Percentiles rank a stretch among this genome's conserved stretches.
phyloP scores from a whole-genome alignment of 208 protist genomes.

The Wallacemonas sp. region DNA sequence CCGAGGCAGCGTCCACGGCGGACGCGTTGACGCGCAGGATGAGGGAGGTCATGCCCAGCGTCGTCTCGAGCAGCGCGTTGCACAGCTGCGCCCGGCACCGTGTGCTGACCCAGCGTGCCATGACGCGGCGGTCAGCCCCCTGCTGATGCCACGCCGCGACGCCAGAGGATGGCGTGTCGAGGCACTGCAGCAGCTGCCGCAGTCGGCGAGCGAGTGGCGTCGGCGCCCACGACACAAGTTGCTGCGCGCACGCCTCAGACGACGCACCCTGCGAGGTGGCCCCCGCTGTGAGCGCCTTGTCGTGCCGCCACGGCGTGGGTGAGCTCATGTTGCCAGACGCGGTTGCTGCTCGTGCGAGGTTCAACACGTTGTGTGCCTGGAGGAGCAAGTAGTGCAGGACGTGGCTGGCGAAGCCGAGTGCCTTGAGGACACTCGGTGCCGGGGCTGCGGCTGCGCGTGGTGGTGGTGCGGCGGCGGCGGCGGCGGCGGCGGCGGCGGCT shows the following conservation, averaged over 20 bases:
- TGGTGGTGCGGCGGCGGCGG: neutral
- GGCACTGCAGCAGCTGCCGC: conserved; percentile 34
- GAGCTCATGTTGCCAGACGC: neutral
- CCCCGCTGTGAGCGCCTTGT: neutral
- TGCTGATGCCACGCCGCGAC: neutral
- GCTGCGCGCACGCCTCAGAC: neutral
- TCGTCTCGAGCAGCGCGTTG: conserved; percentile 58
- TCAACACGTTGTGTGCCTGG: conserved; percentile 10
- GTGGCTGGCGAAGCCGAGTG: conserved; percentile 41
- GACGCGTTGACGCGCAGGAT: conserved; percentile 33
- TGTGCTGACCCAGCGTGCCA: conserved; percentile 17
- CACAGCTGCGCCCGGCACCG: conserved; percentile 43
- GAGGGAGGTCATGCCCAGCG: conserved; percentile 49
- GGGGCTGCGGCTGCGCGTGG: neutral
- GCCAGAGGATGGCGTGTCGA: conserved; percentile 16
- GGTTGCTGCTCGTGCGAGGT: neutral
- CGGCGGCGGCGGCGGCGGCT: too few relatives aligned
- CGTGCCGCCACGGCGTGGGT: neutral
- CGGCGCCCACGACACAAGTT: conserved; percentile 23
- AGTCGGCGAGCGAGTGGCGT: conserved; percentile 29
- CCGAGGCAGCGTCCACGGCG: conserved; percentile 39
- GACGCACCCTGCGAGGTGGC: neutral
- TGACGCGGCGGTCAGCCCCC: neutral
- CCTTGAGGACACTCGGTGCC: conserved; percentile 27
- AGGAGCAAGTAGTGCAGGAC: conserved; percentile 43